phyloP scores from a whole-genome alignment of 1,284 basidiomycete species.

The Ustilago shanxiensis region DNA sequence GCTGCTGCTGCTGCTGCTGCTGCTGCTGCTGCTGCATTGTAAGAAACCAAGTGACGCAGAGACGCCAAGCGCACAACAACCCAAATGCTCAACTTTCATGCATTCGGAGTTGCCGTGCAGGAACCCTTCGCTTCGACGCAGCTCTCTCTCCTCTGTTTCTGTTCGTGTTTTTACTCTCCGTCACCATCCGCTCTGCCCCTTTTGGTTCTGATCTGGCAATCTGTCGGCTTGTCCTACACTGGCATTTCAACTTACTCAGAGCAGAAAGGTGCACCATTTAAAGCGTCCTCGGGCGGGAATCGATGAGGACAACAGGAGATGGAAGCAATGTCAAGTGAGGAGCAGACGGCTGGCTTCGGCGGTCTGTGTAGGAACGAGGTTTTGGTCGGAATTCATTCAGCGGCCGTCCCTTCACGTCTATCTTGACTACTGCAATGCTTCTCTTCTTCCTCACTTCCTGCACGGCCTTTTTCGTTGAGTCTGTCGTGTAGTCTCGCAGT shows the following conservation, averaged over 20 bases:
- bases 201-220: neutral
- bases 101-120: neutral
- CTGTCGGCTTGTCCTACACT: neutral
- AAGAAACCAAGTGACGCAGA: neutral
- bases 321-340: too few species aligned
- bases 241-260: neutral
- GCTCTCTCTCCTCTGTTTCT: too few species aligned
- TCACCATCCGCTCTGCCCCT: neutral
- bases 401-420: too few species aligned
- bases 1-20: too few species aligned
- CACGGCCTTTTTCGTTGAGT: too few species aligned
- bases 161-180: neutral
- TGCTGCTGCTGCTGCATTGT: too few species aligned
- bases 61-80: constrained; percentile 6
- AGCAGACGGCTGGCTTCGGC: too few species aligned
- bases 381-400: neutral
- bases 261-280: too few species aligned
- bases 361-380: neutral
- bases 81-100: neutral
- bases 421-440: neutral
- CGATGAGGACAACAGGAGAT: too few species aligned
- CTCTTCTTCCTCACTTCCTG: too few species aligned
- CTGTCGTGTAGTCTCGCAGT: too few species aligned
- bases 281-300: too few species aligned
- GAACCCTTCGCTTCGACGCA: neutral